Base-by-base conservation (phyloP, 2,329 filamentous ascomycete species). In the Phyllosticta citrichinensis region DNA sequence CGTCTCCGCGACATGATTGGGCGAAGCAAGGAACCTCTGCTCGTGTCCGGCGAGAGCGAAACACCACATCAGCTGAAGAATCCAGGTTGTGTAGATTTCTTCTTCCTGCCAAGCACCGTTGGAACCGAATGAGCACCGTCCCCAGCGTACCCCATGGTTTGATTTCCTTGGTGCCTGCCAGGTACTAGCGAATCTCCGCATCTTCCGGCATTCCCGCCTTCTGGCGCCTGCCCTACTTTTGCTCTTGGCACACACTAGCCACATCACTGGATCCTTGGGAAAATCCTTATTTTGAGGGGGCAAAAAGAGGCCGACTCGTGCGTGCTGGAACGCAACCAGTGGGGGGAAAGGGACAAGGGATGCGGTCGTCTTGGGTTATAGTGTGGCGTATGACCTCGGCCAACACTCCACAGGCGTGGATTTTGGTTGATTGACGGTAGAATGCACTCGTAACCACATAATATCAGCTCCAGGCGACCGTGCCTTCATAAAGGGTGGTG, bases 391-490 rank as follows among this genome's bases (percentile, higher is more conserved):
- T 27, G 20, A 60, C 57, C 25, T 22, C n/a, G 11, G 17, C 30
- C 57, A 47, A n/a, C 56, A 33, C 27, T 54, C 50, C 25, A 40
- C 33, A 24, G 50, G 6, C 20, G n/a, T 35, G 35, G 14, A 25
- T 24, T 19, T 17, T 33, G 51, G 19, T 19, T n/a, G n/a, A 52
- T 22, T 59, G 51, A 59, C 20, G n/a, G 24, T 59, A n/a, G 30
- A 59, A 24, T 33, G 14, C 40, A 14, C 53, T 24, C 33, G 33
- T 51, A 50, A 53, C 33, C 47, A 50, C 40, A 55, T 55, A 60
- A 60, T 55, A 55, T 55, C 52, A 50, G 30, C 47, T 55, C 50
- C 54, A 55, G 57, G 17, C 40, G 40, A n/a, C 57, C 54, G 27
- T 55, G 22, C 57, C 54, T 60, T 60, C 57, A 52, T 58, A 24